Conservation (phyloP, 495 filamentous ascomycete genomes). For the Xylaria curta region DNA sequence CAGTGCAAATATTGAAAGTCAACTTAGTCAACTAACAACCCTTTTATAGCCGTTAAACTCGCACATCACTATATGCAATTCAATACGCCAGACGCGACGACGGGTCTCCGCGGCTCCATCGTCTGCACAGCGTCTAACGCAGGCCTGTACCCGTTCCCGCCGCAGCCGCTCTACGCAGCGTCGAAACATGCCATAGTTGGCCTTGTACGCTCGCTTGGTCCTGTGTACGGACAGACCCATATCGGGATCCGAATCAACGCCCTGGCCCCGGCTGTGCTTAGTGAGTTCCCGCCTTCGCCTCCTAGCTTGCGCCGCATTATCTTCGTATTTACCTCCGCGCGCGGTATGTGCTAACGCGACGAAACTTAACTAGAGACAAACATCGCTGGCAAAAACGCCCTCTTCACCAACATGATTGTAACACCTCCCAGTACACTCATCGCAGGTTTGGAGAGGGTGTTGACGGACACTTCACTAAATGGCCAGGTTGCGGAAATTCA, state of each 20-base stretch:
- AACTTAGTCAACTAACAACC: neutral
- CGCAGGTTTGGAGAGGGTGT: constrained; percentile 52
- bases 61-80: constrained; percentile 60
- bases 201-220: constrained; percentile 56
- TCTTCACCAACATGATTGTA: constrained; percentile 59
- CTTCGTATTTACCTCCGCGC: neutral
- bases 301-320: neutral
- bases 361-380: constrained; percentile 50
- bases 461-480: constrained; percentile 47
- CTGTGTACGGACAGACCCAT: constrained; percentile 38
- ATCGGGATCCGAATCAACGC: constrained; percentile 60
- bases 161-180: constrained; percentile 60
- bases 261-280: constrained; percentile 58
- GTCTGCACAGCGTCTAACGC: constrained; percentile 65
- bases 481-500: constrained; percentile 61
- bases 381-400: constrained; percentile 49
- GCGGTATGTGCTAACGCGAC: neutral
- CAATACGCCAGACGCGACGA: constrained; percentile 39
- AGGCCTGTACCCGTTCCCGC: constrained; percentile 61
- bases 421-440: constrained; percentile 60
- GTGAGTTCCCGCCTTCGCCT: constrained; percentile 35
- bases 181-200: constrained; percentile 60
- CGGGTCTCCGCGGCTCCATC: constrained; percentile 51
- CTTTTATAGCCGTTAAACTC: constrained; percentile 55
- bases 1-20: no score